Percentiles rank a stretch among this genome's conserved stretches.
These are phyloP conservation scores for Sporobolus alterniflorus DNA, from an alignment of 202 grass and related monocot species.

Conservation along the genomic window DNA sequence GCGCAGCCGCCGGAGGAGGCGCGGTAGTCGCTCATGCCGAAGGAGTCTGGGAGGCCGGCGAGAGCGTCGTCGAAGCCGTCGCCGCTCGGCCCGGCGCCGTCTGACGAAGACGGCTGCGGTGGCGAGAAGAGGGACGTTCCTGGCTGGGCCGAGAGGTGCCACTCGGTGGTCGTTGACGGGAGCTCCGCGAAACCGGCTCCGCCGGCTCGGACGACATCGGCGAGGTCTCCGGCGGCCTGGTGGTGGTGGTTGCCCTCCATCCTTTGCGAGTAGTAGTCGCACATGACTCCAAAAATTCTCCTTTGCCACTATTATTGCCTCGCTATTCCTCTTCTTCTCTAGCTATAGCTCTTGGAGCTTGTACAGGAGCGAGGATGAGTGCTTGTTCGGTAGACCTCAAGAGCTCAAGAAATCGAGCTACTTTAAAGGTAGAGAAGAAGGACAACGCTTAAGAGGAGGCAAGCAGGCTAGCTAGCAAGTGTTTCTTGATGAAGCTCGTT, in stretches of 20 bases:
- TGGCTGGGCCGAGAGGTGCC: constrained; percentile 45
- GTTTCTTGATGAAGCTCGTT: constrained; percentile 14
- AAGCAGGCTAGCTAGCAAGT: background rate
- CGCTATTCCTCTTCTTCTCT: background rate
- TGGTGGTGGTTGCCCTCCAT: constrained; percentile 58
- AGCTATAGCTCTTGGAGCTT: background rate
- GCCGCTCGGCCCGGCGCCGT: background rate
- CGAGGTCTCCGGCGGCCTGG: constrained; percentile 66
- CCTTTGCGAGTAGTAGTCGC: constrained; percentile 85
- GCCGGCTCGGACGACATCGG: constrained; percentile 63
- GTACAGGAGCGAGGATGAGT: background rate
- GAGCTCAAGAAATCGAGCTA: constrained; percentile 14
- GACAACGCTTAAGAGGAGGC: background rate
- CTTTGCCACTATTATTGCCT: no score
- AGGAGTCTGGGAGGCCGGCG: constrained; percentile 61
- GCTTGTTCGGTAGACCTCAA: constrained; percentile 1
- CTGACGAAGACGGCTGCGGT: constrained; percentile 39
- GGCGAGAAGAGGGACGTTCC: constrained; percentile 33
- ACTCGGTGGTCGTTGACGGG: constrained; percentile 40
- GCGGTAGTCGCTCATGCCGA: constrained; percentile 37
- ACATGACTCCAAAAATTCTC: constrained; percentile 39
- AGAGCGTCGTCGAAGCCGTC: constrained; percentile 64
- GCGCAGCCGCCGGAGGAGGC: constrained; percentile 8
- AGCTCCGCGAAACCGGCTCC: constrained; percentile 17
- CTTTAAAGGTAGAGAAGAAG: constrained; percentile 18